These are phyloP conservation scores for Fagopyrum esculentum DNA, from an alignment of 148 eudicot species.

Conservation along the genomic window DNA sequence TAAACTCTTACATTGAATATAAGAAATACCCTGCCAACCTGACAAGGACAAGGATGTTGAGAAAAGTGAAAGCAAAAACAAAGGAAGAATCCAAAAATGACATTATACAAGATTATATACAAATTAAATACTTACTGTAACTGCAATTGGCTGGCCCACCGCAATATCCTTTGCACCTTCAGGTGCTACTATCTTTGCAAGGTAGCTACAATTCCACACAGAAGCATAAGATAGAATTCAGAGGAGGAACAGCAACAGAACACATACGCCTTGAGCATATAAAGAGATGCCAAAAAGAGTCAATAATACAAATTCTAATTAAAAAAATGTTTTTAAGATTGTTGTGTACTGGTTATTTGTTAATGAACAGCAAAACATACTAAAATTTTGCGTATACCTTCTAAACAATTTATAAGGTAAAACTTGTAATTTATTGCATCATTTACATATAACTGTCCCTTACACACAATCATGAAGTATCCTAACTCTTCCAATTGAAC, in stretches of 20 bases:
- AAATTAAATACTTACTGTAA: constrained; percentile 56
- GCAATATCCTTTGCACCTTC: constrained; percentile 83
- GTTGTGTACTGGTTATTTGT: background rate
- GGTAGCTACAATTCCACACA: constrained; percentile 37
- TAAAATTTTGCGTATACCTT: background rate
- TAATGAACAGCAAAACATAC: background rate
- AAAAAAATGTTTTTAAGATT: background rate
- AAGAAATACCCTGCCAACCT: background rate
- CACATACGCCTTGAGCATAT: no score
- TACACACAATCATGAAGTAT: no score
- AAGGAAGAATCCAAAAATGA: background rate
- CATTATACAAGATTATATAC: background rate
- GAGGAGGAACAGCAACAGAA: background rate
- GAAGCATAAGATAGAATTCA: constrained; percentile 5
- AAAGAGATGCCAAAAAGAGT: background rate
- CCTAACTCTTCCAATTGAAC: background rate
- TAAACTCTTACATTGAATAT: background rate
- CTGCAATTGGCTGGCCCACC: constrained; percentile 83
- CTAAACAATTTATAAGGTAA: background rate
- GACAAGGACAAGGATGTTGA: background rate
- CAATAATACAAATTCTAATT: background rate
- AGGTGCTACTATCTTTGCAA: constrained; percentile 82
- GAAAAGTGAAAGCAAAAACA: background rate
- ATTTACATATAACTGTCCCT: no score
- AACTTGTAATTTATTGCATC: background rate